Evolutionary conservation across 2,329 filamentous ascomycete genomes (phyloP).

Genomic region (Zalaria obscura): DNA sequence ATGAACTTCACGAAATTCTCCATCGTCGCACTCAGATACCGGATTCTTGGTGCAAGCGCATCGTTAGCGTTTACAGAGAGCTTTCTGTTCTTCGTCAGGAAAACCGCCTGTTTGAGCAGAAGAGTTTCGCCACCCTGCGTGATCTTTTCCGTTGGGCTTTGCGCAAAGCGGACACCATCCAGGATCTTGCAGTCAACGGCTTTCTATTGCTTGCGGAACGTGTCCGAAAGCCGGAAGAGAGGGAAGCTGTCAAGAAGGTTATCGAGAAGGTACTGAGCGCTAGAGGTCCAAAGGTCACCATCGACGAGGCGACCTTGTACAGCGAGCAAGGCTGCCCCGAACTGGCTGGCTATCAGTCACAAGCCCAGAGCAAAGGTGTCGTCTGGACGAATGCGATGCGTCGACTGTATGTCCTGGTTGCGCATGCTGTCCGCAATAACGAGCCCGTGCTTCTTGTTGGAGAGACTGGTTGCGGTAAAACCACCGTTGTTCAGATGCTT

Average conservation of each 20-base stretch:
- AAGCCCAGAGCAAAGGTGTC: constrained; percentile 45
- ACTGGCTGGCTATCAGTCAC: constrained; percentile 16
- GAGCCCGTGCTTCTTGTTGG: constrained; percentile 91
- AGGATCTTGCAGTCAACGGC: constrained; percentile 80
- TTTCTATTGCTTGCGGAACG: constrained; percentile 94
- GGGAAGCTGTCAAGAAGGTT: constrained; percentile 66
- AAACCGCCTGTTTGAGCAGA: constrained; percentile 85
- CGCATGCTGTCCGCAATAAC: constrained; percentile 71
- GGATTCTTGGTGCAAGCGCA: constrained; percentile 78
- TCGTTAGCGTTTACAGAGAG: constrained; percentile 88
- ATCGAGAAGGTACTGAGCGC: constrained; percentile 77
- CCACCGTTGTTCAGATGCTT: constrained; percentile 84
- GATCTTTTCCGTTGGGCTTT: constrained; percentile 94
- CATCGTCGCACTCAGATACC: constrained; percentile 80
- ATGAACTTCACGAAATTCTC: constrained; percentile 82
- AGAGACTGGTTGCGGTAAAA: constrained; percentile 96
- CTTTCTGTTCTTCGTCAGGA: constrained; percentile 82
- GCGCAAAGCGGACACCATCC: constrained; percentile 67
- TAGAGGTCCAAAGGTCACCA: constrained; percentile 45
- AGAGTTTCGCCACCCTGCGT: constrained; percentile 90
- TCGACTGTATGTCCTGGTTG: constrained; percentile 78
- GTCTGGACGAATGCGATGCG: constrained; percentile 97
- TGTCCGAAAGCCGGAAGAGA: constrained; percentile 81
- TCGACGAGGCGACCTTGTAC: constrained; percentile 65
- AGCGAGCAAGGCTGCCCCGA: constrained; percentile 26